phyloP scores from a whole-genome alignment of 306 rosid genomes.

The Betula pendula region DNA sequence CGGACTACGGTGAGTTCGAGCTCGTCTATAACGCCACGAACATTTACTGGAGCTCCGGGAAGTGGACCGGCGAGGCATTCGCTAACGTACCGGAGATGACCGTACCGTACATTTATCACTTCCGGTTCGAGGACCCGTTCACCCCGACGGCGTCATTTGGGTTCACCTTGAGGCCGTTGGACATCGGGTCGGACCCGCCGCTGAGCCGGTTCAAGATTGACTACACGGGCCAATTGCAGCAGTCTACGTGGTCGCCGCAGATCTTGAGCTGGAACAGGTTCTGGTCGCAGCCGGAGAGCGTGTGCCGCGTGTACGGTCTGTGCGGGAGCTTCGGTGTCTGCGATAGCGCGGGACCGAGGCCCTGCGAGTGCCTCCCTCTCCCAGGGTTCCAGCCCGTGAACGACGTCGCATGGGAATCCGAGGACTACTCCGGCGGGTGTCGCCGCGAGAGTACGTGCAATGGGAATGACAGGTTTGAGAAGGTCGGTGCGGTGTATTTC shows the following conservation, averaged over 20 bases:
- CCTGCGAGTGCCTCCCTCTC: slow-evolving; percentile 45
- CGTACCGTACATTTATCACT: slow-evolving; percentile 60
- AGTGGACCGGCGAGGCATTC: slow-evolving; percentile 57
- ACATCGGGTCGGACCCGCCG: slow-evolving; percentile 37
- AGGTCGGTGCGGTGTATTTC: slow-evolving; percentile 37
- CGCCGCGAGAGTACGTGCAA: slow-evolving; percentile 30
- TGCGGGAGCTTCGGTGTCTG: slow-evolving; percentile 76
- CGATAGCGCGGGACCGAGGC: neutral
- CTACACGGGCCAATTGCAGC: slow-evolving; percentile 51
- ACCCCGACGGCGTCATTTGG: slow-evolving; percentile 66
- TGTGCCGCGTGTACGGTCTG: slow-evolving; percentile 44
- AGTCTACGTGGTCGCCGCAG: slow-evolving; percentile 66
- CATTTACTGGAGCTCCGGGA: slow-evolving; percentile 69
- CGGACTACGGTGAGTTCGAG: slow-evolving; percentile 59
- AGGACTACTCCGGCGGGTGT: slow-evolving; percentile 61
- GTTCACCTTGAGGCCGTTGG: slow-evolving; percentile 48
- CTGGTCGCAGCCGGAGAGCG: slow-evolving; percentile 53
- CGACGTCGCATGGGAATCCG: slow-evolving; percentile 41
- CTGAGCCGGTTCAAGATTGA: slow-evolving; percentile 55
- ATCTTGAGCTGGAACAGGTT: slow-evolving; percentile 57
- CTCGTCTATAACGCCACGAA: slow-evolving; percentile 47
- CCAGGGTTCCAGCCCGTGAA: slow-evolving; percentile 51
- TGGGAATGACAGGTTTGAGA: slow-evolving; percentile 36
- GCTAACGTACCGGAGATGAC: slow-evolving; percentile 63
- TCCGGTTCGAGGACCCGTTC: slow-evolving; percentile 49